These are phyloP conservation scores for Chalciporus sphaerocephalus DNA, from an alignment of 768 basidiomycete genomes.

Conservation along the genomic window DNA sequence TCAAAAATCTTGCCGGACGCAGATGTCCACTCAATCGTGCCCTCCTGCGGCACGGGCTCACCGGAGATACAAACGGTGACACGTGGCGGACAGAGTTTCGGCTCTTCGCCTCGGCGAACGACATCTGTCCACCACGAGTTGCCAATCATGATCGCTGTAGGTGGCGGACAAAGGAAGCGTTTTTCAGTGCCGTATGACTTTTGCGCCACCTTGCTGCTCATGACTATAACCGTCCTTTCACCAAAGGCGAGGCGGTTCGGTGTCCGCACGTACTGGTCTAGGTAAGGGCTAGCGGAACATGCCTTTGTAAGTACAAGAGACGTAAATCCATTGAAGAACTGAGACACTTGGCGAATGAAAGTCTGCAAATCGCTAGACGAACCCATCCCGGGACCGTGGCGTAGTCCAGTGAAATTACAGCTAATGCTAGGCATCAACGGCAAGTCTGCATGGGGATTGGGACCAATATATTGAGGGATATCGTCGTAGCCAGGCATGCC, in stretches of 20 bases:
- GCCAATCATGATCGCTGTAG: slow-evolving; percentile 90
- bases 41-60: slow-evolving; percentile 81
- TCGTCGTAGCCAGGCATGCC: slow-evolving; percentile 53
- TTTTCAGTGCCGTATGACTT: slow-evolving; percentile 97
- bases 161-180: slow-evolving; percentile 90
- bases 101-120: slow-evolving; percentile 66
- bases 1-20: slow-evolving; percentile 83
- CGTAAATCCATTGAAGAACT: slow-evolving; percentile 16
- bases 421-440: slow-evolving; percentile 60
- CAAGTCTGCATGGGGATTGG: slow-evolving; percentile 52
- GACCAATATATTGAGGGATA: slow-evolving; percentile 52
- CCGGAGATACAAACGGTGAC: slow-evolving; percentile 91
- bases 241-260: slow-evolving; percentile 85
- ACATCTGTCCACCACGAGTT: slow-evolving; percentile 93
- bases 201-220: slow-evolving; percentile 97
- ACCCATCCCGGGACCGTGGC: slow-evolving; percentile 54
- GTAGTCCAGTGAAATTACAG: slow-evolving; percentile 60
- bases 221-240: slow-evolving; percentile 90
- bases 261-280: slow-evolving; percentile 82
- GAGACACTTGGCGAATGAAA: slow-evolving; percentile 61
- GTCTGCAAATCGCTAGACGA: slow-evolving; percentile 71
- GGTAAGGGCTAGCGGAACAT: slow-evolving; percentile 53
- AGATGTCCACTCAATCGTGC: slow-evolving; percentile 82
- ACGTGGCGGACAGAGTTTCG: slow-evolving; percentile 70
- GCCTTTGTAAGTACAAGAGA: slow-evolving; percentile 11